A percentile compares a stretch with the other conserved stretches of the same genome.
Evolutionary conservation across 192 early-diverging fungal species (phyloP).

Genomic region (Backusella tuberculispora): DNA sequence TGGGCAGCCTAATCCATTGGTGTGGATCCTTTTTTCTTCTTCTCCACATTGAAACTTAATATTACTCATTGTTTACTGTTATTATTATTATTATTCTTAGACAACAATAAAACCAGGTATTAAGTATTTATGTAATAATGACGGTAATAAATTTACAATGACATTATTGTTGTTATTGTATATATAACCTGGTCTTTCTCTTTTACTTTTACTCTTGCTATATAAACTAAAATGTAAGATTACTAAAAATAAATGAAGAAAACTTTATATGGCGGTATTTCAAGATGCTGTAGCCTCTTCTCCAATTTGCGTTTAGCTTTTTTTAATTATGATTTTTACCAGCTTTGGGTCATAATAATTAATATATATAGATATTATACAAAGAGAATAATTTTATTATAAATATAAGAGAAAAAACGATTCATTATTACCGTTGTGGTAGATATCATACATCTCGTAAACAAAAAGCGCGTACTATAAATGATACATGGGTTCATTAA

Average conservation of each 20-base stretch:
- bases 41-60: not conserved
- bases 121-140: too few relatives aligned
- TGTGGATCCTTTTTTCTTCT: slow-evolving; percentile 1
- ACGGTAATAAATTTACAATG: too few relatives aligned
- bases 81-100: not conserved
- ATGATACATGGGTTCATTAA: not conserved
- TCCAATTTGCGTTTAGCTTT: not conserved
- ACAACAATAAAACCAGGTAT: not conserved
- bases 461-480: not conserved
- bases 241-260: not conserved
- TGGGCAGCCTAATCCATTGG: not conserved
- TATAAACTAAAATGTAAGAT: too few relatives aligned
- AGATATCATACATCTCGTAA: not conserved
- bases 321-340: slow-evolving; percentile 11
- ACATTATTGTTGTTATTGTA: too few relatives aligned
- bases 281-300: not conserved
- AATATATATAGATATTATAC: not conserved
- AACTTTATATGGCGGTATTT: not conserved
- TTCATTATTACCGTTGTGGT: not conserved
- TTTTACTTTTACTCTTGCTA: too few relatives aligned
- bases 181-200: too few relatives aligned
- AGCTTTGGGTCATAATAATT: not conserved
- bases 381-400: not conserved
- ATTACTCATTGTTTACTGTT: not conserved
- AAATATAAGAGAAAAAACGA: not conserved